phyloP scores from a whole-genome alignment of 2,329 filamentous ascomycete genomes.

The Emmonsiellopsis sp. region DNA sequence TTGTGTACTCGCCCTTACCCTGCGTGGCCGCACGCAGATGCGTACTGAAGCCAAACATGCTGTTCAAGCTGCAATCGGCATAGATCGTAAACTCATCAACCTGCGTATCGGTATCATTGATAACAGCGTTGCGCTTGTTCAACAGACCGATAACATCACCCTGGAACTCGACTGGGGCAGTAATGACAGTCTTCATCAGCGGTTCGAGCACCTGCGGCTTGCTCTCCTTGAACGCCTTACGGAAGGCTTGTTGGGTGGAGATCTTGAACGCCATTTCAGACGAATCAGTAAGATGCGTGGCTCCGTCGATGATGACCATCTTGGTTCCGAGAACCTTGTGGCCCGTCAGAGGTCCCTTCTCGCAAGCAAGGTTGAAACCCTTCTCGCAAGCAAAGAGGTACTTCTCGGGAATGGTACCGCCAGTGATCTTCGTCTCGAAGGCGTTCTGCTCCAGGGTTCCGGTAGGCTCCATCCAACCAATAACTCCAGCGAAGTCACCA shows the following conservation, averaged over 20 bases:
- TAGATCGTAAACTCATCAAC: slow-evolving; percentile 87
- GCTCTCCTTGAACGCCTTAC: slow-evolving; percentile 77
- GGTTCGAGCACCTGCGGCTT: slow-evolving; percentile 84
- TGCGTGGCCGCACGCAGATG: slow-evolving; percentile 89
- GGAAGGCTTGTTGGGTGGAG: slow-evolving; percentile 92
- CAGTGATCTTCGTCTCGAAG: slow-evolving; percentile 80
- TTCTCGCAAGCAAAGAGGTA: slow-evolving; percentile 91
- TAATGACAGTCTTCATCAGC: slow-evolving; percentile 96
- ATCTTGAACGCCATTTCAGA: slow-evolving; percentile 93
- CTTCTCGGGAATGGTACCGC: slow-evolving; percentile 90
- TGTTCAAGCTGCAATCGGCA: slow-evolving; percentile 87
- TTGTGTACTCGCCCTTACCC: slow-evolving; percentile 95
- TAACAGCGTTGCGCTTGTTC: slow-evolving; percentile 93
- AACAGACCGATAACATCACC: slow-evolving; percentile 88
- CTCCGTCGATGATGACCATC: slow-evolving; percentile 94
- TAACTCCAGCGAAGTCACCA: slow-evolving; percentile 88
- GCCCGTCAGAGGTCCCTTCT: slow-evolving; percentile 82
- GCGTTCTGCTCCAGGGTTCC: slow-evolving; percentile 62
- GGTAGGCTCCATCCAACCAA: slow-evolving; percentile 84
- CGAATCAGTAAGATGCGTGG: slow-evolving; percentile 95
- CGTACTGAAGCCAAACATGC: slow-evolving; percentile 95
- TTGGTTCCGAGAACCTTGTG: slow-evolving; percentile 82
- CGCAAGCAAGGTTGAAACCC: slow-evolving; percentile 75
- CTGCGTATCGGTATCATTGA: slow-evolving; percentile 91
- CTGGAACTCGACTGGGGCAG: slow-evolving; percentile 93